A percentile compares a stretch with the other conserved stretches of the same genome.
These are phyloP conservation scores for Hemileccinum rubropunctum DNA, from an alignment of 768 basidiomycete species.

Conservation along the genomic window DNA sequence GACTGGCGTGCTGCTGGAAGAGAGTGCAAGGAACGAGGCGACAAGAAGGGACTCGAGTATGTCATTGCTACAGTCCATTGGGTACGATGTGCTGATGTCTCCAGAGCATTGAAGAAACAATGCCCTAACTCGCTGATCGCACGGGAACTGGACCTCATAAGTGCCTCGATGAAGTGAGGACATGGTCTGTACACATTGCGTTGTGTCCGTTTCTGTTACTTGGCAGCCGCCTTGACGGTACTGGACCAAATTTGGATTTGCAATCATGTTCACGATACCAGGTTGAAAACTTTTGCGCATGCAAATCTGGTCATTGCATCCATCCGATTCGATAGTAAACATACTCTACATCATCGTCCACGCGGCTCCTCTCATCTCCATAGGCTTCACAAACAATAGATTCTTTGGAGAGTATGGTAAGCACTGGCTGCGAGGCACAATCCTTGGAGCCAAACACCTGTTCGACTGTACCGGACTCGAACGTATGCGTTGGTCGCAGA, in stretches of 20 bases:
- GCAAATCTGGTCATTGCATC: conserved; percentile 24
- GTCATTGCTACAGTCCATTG: conserved; percentile 23
- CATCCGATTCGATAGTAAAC: conserved; percentile 73
- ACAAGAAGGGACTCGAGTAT: conserved; percentile 82
- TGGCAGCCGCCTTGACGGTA: neutral
- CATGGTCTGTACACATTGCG: neutral
- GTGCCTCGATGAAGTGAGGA: conserved; percentile 61
- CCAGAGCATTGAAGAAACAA: conserved; percentile 65
- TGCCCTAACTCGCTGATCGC: conserved; percentile 81
- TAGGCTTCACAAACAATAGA: conserved; percentile 52
- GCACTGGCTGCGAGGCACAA: conserved; percentile 15
- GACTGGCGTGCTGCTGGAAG: conserved; percentile 88
- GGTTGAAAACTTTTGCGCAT: neutral
- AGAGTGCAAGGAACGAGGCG: conserved; percentile 86
- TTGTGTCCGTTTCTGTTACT: no score
- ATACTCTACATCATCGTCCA: conserved; percentile 60
- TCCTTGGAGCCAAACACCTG: conserved; percentile 41
- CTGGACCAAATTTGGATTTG: neutral
- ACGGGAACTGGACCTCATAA: conserved; percentile 70
- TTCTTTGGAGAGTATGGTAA: conserved; percentile 55
- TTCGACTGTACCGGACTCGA: conserved; percentile 61
- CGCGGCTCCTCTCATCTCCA: conserved; percentile 25
- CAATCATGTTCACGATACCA: neutral
- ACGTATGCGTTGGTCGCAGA: conserved; percentile 58
- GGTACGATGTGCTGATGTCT: neutral